Evolutionary conservation across 305 asterid species (phyloP), one percentile per base, ranked within the genome.

Genomic region (Stenogyne calaminthoides): DNA sequence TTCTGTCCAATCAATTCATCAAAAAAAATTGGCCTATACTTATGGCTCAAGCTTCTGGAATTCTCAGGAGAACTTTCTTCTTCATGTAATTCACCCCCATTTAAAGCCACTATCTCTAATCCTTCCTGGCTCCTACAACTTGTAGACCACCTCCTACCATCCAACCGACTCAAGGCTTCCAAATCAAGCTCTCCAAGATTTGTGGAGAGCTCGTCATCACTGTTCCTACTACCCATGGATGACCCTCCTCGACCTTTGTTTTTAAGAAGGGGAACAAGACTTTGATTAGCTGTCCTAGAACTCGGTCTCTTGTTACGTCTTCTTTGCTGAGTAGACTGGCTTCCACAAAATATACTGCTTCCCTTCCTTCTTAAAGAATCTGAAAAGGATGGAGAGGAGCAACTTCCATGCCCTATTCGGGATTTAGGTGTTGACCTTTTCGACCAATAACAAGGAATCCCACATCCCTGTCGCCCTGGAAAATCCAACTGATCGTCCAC

Each of bases 361-460:
- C 97, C 95, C 82, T 82, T 95, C 82, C 91, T 84, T 79, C 92
- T 82, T 73, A 92, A 79, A 68, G 94, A 80, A 74, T 95, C 98
- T n/a, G 99, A 92, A 69, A 92, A 78, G 40, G 96, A 95, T 12
- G 97, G 96, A 15, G 99, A 90, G 63, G 77, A 90, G 70, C 87
- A 80, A 70, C 92, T 88, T 58, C 94, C 91, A 60, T 81, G 79
- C 51, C 92, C 89, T 1, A 75, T 77, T 81, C 93, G 82, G 55
- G 89, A 89, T 84, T 84, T 92, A 34, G 97, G 97, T 0, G 98
- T 89, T 1, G 95, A 87, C 79, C 91, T 87, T 77, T 77, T 91
- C 47, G 98, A 94, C 98, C 97, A 91, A 76, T 91, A 89, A 84
- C 97, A 94, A 32, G 97, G 86, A 74, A 94, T 91, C 59, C 97